Base-by-base conservation (phyloP, 2,329 filamentous ascomycete species). In the Fusarium sp. region DNA sequence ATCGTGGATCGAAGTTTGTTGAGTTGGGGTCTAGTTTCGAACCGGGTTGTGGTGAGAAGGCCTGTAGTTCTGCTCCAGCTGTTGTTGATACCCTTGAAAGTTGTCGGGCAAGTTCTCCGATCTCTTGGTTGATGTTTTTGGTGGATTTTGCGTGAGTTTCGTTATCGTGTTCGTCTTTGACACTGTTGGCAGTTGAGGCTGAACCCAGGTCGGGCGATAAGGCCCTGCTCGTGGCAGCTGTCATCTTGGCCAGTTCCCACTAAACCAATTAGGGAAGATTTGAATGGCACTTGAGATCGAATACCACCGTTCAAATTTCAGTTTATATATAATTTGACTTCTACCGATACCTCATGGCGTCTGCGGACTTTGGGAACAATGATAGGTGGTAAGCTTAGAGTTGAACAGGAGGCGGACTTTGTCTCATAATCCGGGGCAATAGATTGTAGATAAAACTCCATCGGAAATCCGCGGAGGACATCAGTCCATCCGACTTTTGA, bases 11-110 rank as follows among this genome's bases (percentile, higher is more conserved):
- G 23, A 78, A 78, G 11, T 54, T 71, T 12, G 74, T 40, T 1
- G 76, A 78, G 16, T 46, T 55, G 1, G 76, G 76, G 16, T 78
- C 74, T 2, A 78, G 49, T 43, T 43, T 57, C 1, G 65, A 69
- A 7, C 72, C 74, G 2, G 69, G 59, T 20, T 64, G 42, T 0
- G 75, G 75, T 10, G 55, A 71, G 12, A 75, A 63, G 9, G 71
- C 72, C 8, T 72, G 34, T 0, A 74, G 30, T 28, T 74, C 70
- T 1, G 53, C 30, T 11, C 50, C 68, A 2, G 57, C 63, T 40
- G 66, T 70, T 12, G 63, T 61, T 0, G 71, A 71, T 1, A 56
- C 63, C n/a, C 54, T 25, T 2, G 64, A 63, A 5, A 71, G 50
- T 18, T 66, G 69, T 3, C 62, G 63, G 3, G 71, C 72, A 9